Percentiles rank a stretch among this genome's conserved stretches.
These are phyloP conservation scores for Colletotrichum caudatum DNA, from an alignment of 2,329 filamentous ascomycete species.

Conservation along the genomic window DNA sequence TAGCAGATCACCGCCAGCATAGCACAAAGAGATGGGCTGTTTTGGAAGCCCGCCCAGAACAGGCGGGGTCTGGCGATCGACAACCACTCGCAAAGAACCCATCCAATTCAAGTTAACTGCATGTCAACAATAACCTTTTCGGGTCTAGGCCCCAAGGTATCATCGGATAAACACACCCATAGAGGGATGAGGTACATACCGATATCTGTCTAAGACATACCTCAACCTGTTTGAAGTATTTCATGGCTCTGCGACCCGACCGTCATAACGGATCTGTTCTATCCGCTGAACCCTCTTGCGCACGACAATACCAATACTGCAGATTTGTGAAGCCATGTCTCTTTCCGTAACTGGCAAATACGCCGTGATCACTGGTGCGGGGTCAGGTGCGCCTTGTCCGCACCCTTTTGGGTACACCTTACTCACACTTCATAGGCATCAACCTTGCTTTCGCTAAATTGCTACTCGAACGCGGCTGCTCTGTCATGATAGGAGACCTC, in stretches of 20 bases:
- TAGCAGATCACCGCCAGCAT: background rate
- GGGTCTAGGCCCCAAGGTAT: too few species aligned
- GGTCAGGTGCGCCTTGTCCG: constrained; percentile 43
- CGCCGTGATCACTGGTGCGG: constrained; percentile 43
- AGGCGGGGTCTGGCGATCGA: constrained; percentile 2
- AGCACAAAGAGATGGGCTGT: background rate
- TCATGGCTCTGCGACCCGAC: background rate
- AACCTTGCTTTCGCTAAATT: constrained; percentile 51
- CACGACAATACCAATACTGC: background rate
- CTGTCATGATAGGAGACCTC: constrained; percentile 54
- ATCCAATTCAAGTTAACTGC: background rate
- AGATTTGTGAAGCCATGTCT: constrained; percentile 32
- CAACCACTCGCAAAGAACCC: background rate
- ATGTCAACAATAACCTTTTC: background rate
- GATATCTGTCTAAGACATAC: constrained; percentile 1
- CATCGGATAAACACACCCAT: constrained; percentile 11
- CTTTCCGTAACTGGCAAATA: constrained; percentile 47
- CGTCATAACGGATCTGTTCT: background rate
- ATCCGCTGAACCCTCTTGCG: background rate
- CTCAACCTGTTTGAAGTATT: background rate
- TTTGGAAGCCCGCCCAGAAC: constrained; percentile 3
- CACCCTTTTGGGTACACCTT: background rate
- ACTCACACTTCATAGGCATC: constrained; percentile 48
- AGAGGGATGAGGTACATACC: too few species aligned
- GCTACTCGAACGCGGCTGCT: constrained; percentile 52